Base-by-base conservation (phyloP, 164 flowering plant species). In the Umbellularia californica region DNA sequence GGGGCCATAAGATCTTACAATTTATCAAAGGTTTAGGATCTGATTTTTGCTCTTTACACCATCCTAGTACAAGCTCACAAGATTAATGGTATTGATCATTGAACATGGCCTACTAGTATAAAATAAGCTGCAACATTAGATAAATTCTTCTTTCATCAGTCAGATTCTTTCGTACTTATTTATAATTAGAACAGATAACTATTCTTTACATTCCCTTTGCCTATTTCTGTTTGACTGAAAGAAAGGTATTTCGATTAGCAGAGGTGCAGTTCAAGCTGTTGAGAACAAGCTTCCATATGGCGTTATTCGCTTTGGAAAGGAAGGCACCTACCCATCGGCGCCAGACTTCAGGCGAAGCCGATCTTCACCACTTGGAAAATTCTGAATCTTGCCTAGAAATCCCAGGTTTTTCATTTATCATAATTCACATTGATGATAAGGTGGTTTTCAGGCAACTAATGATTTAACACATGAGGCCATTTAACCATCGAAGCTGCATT, bases 311-410 rank as follows among this genome's bases (percentile, higher is more conserved):
- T 15, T 76, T 69, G 73, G 69, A 28, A 87, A 84, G 72, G 92
- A 91, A 78, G 80, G 83, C 55, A 77, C 77, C 70, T 79, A 81
- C 47, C 50, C 83, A 62, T 75, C 88, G 33, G 76, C 82, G 70
- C 85, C 88, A 20, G 88, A 84, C 50, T 76, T 83, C 50, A 82
- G 87, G 69, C 85, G 94, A 77, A 90, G 91, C 79, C 85, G 89
- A 62, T 89, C 97, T 19, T 77, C 92, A 2, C 88, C 92, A 65
- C 93, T 85, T 15, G 92, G 97, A 33, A 92, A 86, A 74, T 87
- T 88, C 78, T 73, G 79, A 20, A 70, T 75, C 70, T 69, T 81
- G 65, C 81, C 88, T 72, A 89, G 83, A 87, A 77, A 80, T 71
- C 47, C 15, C 23, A 30, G 47, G 15, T 41, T 22, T 22, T 41